A percentile compares a stretch with the other conserved stretches of the same genome.
These are phyloP conservation scores for Apiospora saccharicola DNA, from an alignment of 2,329 filamentous ascomycete species.

Conservation along the genomic window DNA sequence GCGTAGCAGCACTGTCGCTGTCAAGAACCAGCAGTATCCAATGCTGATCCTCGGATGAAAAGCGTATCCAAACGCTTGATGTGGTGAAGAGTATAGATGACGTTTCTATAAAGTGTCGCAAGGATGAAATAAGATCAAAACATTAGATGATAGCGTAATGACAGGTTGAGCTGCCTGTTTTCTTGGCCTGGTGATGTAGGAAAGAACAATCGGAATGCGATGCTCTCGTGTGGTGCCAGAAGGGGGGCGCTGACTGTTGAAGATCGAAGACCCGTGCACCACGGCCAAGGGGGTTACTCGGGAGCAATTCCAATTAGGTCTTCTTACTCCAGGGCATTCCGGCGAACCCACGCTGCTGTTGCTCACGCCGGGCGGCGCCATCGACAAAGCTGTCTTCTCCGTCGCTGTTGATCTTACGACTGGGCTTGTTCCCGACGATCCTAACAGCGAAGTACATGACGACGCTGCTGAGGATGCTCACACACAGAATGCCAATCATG, in stretches of 20 bases:
- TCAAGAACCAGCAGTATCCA: slow-evolving; percentile 36
- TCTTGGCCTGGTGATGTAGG: not conserved
- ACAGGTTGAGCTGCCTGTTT: slow-evolving; percentile 48
- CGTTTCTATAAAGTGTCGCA: slow-evolving; percentile 24
- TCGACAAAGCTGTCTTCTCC: slow-evolving; percentile 59
- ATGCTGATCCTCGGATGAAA: slow-evolving; percentile 38
- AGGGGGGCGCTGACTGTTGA: slow-evolving; percentile 6
- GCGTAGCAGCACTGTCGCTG: slow-evolving; percentile 49
- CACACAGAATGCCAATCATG: slow-evolving; percentile 85
- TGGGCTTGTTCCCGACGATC: slow-evolving; percentile 62
- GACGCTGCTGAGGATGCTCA: slow-evolving; percentile 77
- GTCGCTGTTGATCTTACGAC: slow-evolving; percentile 50
- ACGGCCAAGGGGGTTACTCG: not conserved
- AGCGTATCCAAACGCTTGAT: slow-evolving; percentile 39
- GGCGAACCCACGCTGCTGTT: slow-evolving; percentile 64
- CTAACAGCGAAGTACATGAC: slow-evolving; percentile 73
- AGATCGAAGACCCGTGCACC: slow-evolving; percentile 9
- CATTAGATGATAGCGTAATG: slow-evolving; percentile 27
- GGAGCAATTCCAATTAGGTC: slow-evolving; percentile 32
- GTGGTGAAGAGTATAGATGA: slow-evolving; percentile 24
- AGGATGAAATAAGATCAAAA: slow-evolving; percentile 29
- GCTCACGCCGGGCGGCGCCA: slow-evolving; percentile 66
- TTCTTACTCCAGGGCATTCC: slow-evolving; percentile 47
- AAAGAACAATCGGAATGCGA: slow-evolving; percentile 29
- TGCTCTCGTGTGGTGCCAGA: not conserved